A percentile compares a stretch with the other conserved stretches of the same genome.
phyloP scores from a whole-genome alignment of 179 eudicot species.

The Sideroxylon spinosum region DNA sequence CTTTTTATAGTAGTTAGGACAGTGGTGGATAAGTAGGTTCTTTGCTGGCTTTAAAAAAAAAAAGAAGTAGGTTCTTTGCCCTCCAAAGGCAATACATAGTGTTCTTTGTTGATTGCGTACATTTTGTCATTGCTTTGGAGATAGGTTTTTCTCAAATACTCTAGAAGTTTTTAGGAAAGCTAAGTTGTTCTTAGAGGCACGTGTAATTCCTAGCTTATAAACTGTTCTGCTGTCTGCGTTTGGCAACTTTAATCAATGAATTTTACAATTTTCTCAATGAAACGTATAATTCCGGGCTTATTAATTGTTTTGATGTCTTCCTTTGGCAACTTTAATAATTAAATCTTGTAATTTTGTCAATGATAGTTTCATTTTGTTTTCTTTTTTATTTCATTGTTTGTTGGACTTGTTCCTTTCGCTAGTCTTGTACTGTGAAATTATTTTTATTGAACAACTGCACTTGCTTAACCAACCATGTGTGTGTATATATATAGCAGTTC shows the following conservation, averaged over 20 bases:
- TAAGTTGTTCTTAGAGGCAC: constrained; percentile 17
- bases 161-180: constrained; percentile 18
- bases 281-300: too few species aligned
- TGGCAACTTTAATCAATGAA: constrained; percentile 22
- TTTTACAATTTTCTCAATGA: not conserved
- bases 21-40: constrained; percentile 30
- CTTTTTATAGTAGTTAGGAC: constrained; percentile 20
- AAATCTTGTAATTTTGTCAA: constrained; percentile 9
- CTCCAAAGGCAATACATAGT: constrained; percentile 15
- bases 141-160: constrained; percentile 23
- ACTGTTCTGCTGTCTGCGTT: constrained; percentile 12
- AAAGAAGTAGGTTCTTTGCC: constrained; percentile 30
- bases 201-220: constrained; percentile 16
- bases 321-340: too few species aligned
- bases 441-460: too few species aligned
- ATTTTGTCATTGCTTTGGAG: constrained; percentile 19
- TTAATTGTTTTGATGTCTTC: too few species aligned
- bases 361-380: constrained; percentile 5
- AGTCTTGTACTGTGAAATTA: too few species aligned
- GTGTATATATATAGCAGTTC: too few species aligned
- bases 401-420: too few species aligned
- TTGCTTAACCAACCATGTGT: too few species aligned
- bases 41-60: too few species aligned
- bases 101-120: constrained; percentile 30
- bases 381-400: too few species aligned